Evolutionary conservation across 1,139 yeast species (phyloP), one percentile per base, ranked within the genome.

Genomic region (Geotrichum bryndzae): DNA sequence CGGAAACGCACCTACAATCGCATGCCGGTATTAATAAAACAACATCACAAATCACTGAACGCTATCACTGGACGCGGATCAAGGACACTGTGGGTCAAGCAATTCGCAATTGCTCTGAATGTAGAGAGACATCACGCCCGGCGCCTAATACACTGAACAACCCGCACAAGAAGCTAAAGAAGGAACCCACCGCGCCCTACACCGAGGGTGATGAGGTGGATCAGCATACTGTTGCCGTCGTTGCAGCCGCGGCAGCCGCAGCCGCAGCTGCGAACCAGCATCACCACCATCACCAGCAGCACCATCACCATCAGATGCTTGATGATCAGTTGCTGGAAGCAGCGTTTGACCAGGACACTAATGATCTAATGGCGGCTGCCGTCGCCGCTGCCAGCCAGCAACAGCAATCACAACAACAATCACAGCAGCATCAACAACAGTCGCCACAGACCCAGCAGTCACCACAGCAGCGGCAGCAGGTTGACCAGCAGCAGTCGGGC

Each of bases 1-100:
- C 84, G n/a, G 87, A 84, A 57, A 75, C 84, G 18, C 98, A 92
- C 72, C 71, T 81, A 66, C 77, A 82, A 22, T 82, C 82, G 61
- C 97, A 91, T 71, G 88, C 87, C 5, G 98, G 98, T n/a, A 90
- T 94, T 64, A 94, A 94, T 74, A 88, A 87, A 69, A 87, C 96
- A 0, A 91, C 97, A 0, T 79, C 94, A 0, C 77, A 82, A 48
- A 84, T 94, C 25, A 83, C 95, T 0, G 95, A 88, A 66, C 82
- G 83, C 67, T 94, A 87, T 69, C 96, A 90, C 72, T 94, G 98
- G 97, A 83, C 91, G 1, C 82, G 96, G 58, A 88, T 94, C 65
- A 92, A 94, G 74, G 91, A 85, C 65, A 90, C 97, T 0, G 97
- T 90, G 0, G 86, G 88, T 0, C 84, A 85, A 51, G 95, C 90